phyloP scores from a whole-genome alignment of 2,329 filamentous ascomycete species.

The Aspergillus carbonarius region DNA sequence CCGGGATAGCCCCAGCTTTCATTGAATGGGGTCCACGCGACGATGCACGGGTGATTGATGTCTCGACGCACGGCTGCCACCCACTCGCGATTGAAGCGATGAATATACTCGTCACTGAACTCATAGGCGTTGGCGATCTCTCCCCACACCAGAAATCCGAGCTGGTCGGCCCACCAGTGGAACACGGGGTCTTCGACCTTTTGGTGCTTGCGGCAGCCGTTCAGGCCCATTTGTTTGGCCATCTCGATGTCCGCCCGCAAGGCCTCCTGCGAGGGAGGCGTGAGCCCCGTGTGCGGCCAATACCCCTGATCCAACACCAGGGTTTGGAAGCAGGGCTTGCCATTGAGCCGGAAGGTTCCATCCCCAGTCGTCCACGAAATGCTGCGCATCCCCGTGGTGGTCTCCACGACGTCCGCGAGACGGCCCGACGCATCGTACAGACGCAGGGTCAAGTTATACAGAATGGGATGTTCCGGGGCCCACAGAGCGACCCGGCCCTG shows the following conservation, averaged over 20 bases:
- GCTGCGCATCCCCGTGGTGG: constrained; percentile 61
- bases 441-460: constrained; percentile 62
- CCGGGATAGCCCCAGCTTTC: constrained; percentile 64
- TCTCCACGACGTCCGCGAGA: constrained; percentile 55
- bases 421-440: constrained; percentile 43
- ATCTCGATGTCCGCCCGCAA: constrained; percentile 64
- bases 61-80: constrained; percentile 61
- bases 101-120: constrained; percentile 59
- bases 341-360: constrained; percentile 63
- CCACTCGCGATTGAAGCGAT: constrained; percentile 66
- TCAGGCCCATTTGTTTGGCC: constrained; percentile 65
- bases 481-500: constrained; percentile 62
- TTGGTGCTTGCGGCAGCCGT: constrained; percentile 67
- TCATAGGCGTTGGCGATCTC: constrained; percentile 69
- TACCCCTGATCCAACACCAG: constrained; percentile 70
- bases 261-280: constrained; percentile 64
- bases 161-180: constrained; percentile 64
- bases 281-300: constrained; percentile 69
- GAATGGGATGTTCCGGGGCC: constrained; percentile 61
- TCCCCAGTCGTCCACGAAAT: constrained; percentile 60
- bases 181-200: constrained; percentile 67
- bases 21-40: constrained; percentile 68
- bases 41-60: constrained; percentile 64
- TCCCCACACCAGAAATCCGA: constrained; percentile 67
- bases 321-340: constrained; percentile 65